Evolutionary conservation across 805 yeast species (phyloP), one percentile per base, ranked within the genome.

Genomic region (Saccharomycopsis lassenensis): DNA sequence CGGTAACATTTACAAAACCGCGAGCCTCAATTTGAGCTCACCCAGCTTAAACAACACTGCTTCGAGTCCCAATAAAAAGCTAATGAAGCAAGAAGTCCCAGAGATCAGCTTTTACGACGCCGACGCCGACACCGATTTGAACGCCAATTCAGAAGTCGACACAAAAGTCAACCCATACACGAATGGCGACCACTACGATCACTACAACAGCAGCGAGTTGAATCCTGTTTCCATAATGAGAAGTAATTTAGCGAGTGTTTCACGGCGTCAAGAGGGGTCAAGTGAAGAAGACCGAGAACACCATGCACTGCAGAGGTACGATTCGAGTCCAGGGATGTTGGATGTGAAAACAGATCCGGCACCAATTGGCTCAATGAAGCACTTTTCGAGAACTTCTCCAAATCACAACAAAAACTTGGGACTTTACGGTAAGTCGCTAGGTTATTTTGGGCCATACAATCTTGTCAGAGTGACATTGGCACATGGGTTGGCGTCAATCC

Each of bases 391-490:
- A n/a, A n/a, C n/a, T n/a, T n/a, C n/a, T n/a, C 29, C 14, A 16
- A 29, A 35, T 15, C 30, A 15, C n/a, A 33, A 33, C n/a, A 24
- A 24, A 25, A 27, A 25, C 5, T 14, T 39, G 7, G 46, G 46
- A 4, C 35, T 43, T 23, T 68, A 57, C 42, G 77, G 77, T 2
- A 56, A 58, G 11, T 67, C 75, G 0, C 41, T 70, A 8, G 52
- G 57, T 5, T 7, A 56, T 4, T 61, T 70, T 25, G 43, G 58
- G 0, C 66, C 73, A 2, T 43, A 49, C 11, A 63, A 65, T 24
- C 39, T 36, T 6, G 21, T 64, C 5, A 52, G 77, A 43, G 33
- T 47, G 4, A 36, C 37, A 8, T 46, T 68, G 22, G 62, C 65
- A 2, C 27, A 41, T 3, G 16, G 55, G 2, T 53, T 64, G 1